Evolutionary conservation across 345 rosid species (phyloP), one percentile per base, ranked within the genome.

Genomic region (Hibiscus tridactylites): DNA sequence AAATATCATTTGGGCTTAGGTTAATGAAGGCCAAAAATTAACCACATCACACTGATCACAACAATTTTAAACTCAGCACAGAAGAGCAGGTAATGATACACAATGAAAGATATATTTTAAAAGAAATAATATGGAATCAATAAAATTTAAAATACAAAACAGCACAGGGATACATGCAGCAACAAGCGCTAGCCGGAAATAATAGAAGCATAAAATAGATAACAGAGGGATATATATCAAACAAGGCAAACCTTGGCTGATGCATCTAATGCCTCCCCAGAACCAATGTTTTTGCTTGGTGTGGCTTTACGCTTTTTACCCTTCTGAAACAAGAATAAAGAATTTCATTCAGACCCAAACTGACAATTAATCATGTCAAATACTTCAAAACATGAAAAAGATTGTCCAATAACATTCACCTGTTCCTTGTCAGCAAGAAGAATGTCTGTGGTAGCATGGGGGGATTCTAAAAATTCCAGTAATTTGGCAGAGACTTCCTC

Each of bases 401-500:
- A 17, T 4, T 69, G 19, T 39, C 9, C 17, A 75, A 66, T 53
- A 70, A 4, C 16, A 57, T 17, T 31, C 68, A 92, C 97, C 94
- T 89, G 91, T 70, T 87, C 97, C 77, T 82, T 85, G 42, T 89
- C 98, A 79, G 98, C 87, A 61, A 95, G 90, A 78, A 92, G 70
- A 77, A 81, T 79, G 47, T 90, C 90, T 72, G 97, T 89, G 3
- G 94, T 88, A 57, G 86, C 79, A 75, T 86, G 93, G 42, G 99
- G 99, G 24, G 85, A 89, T 82, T 95, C 98, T 85, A 92, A 77
- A 76, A 95, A 95, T 44, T 90, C 97, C 83, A 95, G 81, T 75
- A 95, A 81, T 78, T 88, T 95, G 15, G 81, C 89, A 68, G 97
- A 84, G 72, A 89, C 80, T 60, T 92, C 97, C 79, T 95, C 99